Percentiles rank a stretch among this genome's conserved stretches.
phyloP scores from a whole-genome alignment of 2,329 filamentous ascomycete genomes.

The Mycosphaerella arachidis region DNA sequence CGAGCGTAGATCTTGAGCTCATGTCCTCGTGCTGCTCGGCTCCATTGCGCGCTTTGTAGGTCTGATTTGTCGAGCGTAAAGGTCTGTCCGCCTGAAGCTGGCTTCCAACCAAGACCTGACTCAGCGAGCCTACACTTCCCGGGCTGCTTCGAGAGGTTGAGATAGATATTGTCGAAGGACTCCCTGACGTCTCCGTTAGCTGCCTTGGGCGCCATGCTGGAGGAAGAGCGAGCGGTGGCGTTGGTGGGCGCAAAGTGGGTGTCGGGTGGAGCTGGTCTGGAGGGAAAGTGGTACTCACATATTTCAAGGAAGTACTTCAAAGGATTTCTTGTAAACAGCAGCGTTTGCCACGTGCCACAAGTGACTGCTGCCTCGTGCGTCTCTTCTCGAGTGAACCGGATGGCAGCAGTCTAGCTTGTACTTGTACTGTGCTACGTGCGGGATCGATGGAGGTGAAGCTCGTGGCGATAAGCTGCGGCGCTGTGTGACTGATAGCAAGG shows the following conservation, averaged over 20 bases:
- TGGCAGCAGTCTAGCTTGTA: not conserved
- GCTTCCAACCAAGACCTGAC: conserved; percentile 93
- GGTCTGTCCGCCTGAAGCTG: conserved; percentile 72
- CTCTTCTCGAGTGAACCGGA: not conserved
- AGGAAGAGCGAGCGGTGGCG: not conserved
- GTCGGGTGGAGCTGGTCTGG: not conserved
- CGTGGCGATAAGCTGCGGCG: not conserved
- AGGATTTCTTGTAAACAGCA: not conserved
- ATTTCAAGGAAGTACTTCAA: not conserved
- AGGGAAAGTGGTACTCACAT: not conserved
- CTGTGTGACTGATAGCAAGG: not conserved
- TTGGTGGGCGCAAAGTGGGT: not conserved
- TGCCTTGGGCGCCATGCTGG: not conserved
- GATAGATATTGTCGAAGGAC: conserved; percentile 95
- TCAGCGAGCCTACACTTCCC: conserved; percentile 95
- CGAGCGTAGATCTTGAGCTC: conserved; percentile 89
- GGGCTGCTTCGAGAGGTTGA: conserved; percentile 87
- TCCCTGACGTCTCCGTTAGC: conserved; percentile 53
- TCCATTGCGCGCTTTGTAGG: conserved; percentile 88
- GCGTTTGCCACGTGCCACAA: not conserved
- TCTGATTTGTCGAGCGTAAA: conserved; percentile 88
- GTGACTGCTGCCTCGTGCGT: not conserved
- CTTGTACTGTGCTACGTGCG: not conserved
- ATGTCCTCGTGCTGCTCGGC: conserved; percentile 82
- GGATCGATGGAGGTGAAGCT: not conserved